phyloP scores from a whole-genome alignment of 2,329 filamentous ascomycete species.

The Dactylellina drechsleri region DNA sequence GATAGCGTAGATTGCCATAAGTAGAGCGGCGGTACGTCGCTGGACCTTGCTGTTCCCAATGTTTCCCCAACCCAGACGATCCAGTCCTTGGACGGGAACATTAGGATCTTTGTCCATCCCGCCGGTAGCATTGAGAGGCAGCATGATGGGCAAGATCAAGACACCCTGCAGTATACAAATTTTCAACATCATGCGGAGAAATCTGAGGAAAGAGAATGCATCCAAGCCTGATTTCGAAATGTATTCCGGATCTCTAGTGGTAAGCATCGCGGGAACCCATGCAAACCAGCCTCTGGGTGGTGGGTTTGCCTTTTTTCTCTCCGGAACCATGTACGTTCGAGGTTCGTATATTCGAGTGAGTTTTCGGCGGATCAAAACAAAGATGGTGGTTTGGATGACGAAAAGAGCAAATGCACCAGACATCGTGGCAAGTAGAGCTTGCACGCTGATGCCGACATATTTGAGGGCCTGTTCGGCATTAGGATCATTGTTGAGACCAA shows the following conservation, averaged over 20 bases:
- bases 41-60: slow-evolving; percentile 72
- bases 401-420: slow-evolving; percentile 50
- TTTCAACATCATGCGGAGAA: slow-evolving; percentile 83
- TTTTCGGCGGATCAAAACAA: slow-evolving; percentile 35
- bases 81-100: slow-evolving; percentile 72
- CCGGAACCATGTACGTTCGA: slow-evolving; percentile 49
- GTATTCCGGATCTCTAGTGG: slow-evolving; percentile 70
- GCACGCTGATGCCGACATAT: slow-evolving; percentile 42
- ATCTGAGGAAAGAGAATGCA: slow-evolving; percentile 96
- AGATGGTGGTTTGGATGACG: slow-evolving; percentile 40
- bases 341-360: slow-evolving; percentile 47
- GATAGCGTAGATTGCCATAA: slow-evolving; percentile 81
- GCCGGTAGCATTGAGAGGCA: slow-evolving; percentile 83
- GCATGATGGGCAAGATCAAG: slow-evolving; percentile 82
- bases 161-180: slow-evolving; percentile 87
- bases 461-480: slow-evolving; percentile 29
- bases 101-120: slow-evolving; percentile 72
- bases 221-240: slow-evolving; percentile 96
- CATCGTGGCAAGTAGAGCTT: slow-evolving; percentile 42
- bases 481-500: slow-evolving; percentile 37
- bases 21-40: slow-evolving; percentile 84
- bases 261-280: slow-evolving; percentile 49
- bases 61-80: slow-evolving; percentile 88
- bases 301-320: slow-evolving; percentile 41
- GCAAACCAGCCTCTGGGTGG: slow-evolving; percentile 37